Evolutionary conservation across 176 grass and related monocot genomes (phyloP), one percentile per base, ranked within the genome.

Genomic region (Chrysopogon serrulatus): DNA sequence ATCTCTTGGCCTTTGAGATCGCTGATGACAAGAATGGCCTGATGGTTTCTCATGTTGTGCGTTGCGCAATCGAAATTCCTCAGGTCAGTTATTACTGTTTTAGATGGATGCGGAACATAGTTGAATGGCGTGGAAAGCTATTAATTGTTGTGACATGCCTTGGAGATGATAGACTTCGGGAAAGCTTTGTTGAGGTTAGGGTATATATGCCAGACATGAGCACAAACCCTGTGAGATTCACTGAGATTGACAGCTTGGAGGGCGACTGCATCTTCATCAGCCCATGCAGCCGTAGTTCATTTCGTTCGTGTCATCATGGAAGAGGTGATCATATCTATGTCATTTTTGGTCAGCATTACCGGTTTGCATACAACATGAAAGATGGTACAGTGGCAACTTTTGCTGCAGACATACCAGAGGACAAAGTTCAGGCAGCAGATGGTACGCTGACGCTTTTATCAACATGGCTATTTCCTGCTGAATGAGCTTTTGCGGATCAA

Each of bases 331-430:
- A 42, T 42, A 42, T 12, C 10, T 12, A 42, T 42, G 12, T 2
- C 10, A 42, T 42, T 42, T 42, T 42, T 42, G 40, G 40, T 42
- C 40, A 42, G 10, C 1, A 1, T 10, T 42, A 27, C 40, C 40
- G 3, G 4, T 67, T 67, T 77, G 75, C 78, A 18, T 79, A 78
- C 74, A 83, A 65, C 33, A 72, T 83, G 66, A 73, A 21, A 35
- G 86, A 72, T 83, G 42, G 42, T 15, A 65, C 73, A 17, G 32
- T 33, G 61, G 61, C 14, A 18, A 28, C 14, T 33, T 15, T 65
- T 33, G 33, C 65, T 37, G 66, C 19, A 24, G 63, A 8, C 1
- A 71, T 71, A 26, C 40, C 68, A 3, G 11, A 43, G 5, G 37
- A 15, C 23, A 43, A 27, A 17, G 21, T 71, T 71, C n/a, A 5